Evolutionary conservation across 306 rosid species (phyloP).

Genomic region (Luffa aegyptiaca): DNA sequence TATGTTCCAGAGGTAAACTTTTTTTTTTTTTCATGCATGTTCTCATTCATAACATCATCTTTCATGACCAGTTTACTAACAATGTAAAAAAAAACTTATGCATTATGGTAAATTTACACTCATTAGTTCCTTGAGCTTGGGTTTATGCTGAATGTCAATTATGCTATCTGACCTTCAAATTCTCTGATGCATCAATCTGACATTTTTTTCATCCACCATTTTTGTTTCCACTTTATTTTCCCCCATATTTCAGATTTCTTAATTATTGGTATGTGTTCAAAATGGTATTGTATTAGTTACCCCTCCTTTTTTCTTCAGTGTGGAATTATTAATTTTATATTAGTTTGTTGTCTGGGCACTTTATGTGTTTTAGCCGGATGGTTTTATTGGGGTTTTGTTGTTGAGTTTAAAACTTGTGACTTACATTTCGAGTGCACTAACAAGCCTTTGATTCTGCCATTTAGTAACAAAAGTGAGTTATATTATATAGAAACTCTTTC

Average conservation of each 20-base stretch:
- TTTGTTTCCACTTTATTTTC: neutral
- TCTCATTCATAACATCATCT: conserved; percentile 9
- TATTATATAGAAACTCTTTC: neutral
- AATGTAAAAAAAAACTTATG: neutral
- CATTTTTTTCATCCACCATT: neutral
- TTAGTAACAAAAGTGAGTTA: neutral
- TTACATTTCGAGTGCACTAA: neutral
- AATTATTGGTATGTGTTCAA: neutral
- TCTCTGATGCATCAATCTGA: neutral
- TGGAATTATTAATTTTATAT: neutral
- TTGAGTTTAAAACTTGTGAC: neutral
- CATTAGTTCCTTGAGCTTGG: neutral
- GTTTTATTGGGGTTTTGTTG: neutral
- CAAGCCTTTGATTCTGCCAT: neutral
- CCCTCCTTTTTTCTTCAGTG: neutral
- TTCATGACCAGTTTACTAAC: neutral
- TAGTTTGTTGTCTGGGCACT: neutral
- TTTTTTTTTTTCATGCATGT: neutral
- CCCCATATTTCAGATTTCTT: neutral
- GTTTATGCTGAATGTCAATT: neutral
- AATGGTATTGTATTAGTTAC: neutral
- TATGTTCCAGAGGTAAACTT: conserved; percentile 81
- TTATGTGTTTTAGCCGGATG: neutral
- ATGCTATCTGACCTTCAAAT: neutral
- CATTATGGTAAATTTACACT: neutral